A percentile compares a stretch with the other conserved stretches of the same genome.
These are phyloP conservation scores for Pseudevernia furfuracea DNA, from an alignment of 495 filamentous ascomycete species.

Conservation along the genomic window DNA sequence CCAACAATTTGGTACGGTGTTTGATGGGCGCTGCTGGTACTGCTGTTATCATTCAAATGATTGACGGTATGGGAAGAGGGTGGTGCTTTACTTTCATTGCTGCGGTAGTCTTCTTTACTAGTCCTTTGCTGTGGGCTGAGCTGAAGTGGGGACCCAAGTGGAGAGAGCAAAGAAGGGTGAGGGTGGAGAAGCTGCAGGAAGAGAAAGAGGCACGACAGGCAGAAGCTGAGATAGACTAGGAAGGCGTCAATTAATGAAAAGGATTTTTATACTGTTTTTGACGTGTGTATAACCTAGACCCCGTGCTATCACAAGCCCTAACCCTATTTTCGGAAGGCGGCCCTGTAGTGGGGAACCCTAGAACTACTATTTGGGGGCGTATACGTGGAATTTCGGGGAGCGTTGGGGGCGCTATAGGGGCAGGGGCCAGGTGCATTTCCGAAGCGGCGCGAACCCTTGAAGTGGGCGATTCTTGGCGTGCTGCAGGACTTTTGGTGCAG, in stretches of 20 bases:
- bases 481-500: no score
- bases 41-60: constrained; percentile 53
- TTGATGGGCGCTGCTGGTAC: constrained; percentile 55
- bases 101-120: constrained; percentile 35
- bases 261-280: no score
- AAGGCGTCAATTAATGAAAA: not conserved
- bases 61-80: constrained; percentile 49
- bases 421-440: no score
- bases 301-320: no score
- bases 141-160: constrained; percentile 42
- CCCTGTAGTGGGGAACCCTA: no score
- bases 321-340: no score
- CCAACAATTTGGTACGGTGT: constrained; percentile 63
- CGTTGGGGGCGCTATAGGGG: no score
- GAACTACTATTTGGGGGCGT: not conserved
- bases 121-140: constrained; percentile 35
- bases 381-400: no score
- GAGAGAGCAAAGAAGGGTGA: constrained; percentile 33
- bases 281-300: no score
- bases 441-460: no score
- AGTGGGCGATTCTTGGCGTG: no score
- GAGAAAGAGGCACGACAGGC: constrained; percentile 12
- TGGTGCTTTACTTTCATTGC: constrained; percentile 57
- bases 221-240: not conserved
- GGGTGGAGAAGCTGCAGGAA: constrained; percentile 12